These are phyloP conservation scores for Lagenidium giganteum DNA, from an alignment of 352 stramenopile species.

Conservation along the genomic window DNA sequence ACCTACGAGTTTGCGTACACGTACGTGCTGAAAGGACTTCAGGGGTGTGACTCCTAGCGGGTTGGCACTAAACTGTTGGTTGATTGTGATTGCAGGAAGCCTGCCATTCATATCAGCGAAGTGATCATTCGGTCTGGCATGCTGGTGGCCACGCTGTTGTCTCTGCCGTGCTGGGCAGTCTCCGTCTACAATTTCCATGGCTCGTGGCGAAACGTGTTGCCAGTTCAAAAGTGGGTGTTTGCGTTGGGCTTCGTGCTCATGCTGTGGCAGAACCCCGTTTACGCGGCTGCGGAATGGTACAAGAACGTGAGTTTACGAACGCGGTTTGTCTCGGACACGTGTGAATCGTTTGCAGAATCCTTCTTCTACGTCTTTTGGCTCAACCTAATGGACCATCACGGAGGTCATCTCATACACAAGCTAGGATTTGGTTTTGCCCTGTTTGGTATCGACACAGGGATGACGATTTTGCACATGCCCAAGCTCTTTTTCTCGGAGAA, in stretches of 20 bases:
- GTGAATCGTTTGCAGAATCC: slow-evolving; percentile 50
- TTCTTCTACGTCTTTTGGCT: slow-evolving; percentile 67
- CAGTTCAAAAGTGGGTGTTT: slow-evolving; percentile 54
- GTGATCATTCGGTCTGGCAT: slow-evolving; percentile 40
- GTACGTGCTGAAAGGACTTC: slow-evolving; percentile 19
- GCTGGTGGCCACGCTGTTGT: slow-evolving; percentile 37
- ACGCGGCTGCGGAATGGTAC: slow-evolving; percentile 38
- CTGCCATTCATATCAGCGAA: slow-evolving; percentile 47
- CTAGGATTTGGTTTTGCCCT: slow-evolving; percentile 23
- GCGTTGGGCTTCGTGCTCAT: slow-evolving; percentile 47
- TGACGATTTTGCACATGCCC: slow-evolving; percentile 49
- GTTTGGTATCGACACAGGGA: slow-evolving; percentile 33
- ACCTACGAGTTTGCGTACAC: slow-evolving; percentile 63
- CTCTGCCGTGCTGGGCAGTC: slow-evolving; percentile 53
- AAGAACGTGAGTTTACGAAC: slow-evolving; percentile 34
- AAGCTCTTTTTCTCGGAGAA: slow-evolving; percentile 28
- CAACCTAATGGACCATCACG: slow-evolving; percentile 53
- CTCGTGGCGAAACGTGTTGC: slow-evolving; percentile 36
- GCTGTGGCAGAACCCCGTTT: slow-evolving; percentile 70
- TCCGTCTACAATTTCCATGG: slow-evolving; percentile 42
- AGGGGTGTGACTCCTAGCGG: no score
- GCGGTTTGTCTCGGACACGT: slow-evolving; percentile 42
- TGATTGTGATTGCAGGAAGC: slow-evolving; percentile 39
- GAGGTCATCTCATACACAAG: slow-evolving; percentile 11
- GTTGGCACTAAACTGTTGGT: not conserved